Conservation (phyloP, 108 stramenopile genomes). For the Skeletonema menzelii region DNA sequence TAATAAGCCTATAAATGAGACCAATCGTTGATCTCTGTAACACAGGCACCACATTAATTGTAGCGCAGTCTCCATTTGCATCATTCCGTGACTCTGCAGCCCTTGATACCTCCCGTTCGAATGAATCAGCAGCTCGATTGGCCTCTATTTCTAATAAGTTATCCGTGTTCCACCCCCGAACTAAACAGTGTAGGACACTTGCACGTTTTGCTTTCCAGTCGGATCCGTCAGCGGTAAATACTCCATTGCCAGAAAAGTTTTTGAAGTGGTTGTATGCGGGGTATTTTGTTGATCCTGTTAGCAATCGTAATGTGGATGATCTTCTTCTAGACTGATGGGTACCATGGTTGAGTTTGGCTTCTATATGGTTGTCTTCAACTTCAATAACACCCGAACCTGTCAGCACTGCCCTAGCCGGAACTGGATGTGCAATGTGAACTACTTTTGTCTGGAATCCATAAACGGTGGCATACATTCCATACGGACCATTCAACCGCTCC, state of each 20-base stretch:
- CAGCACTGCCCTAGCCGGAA: slow-evolving; percentile 72
- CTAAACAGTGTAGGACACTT: slow-evolving; percentile 77
- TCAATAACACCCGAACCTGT: slow-evolving; percentile 24
- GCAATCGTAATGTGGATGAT: slow-evolving; percentile 19
- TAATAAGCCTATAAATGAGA: slow-evolving; percentile 82
- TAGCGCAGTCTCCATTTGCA: background rate
- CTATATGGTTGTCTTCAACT: background rate
- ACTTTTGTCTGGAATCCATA: slow-evolving; percentile 85
- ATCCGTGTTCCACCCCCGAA: slow-evolving; percentile 22
- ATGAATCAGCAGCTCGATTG: slow-evolving; percentile 63
- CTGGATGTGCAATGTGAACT: slow-evolving; percentile 89
- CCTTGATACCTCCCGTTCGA: slow-evolving; percentile 24
- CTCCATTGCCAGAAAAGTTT: slow-evolving; percentile 90
- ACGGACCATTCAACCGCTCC: slow-evolving; percentile 83
- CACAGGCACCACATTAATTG: slow-evolving; percentile 69
- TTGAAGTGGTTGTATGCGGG: slow-evolving; percentile 93
- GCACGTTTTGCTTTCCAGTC: slow-evolving; percentile 92
- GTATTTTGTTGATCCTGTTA: slow-evolving; percentile 70
- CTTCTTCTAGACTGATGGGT: background rate
- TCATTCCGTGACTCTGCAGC: background rate
- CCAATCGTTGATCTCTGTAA: slow-evolving; percentile 76
- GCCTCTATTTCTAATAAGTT: slow-evolving; percentile 56
- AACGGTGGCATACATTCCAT: slow-evolving; percentile 93
- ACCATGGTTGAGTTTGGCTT: background rate
- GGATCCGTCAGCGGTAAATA: slow-evolving; percentile 89